These are phyloP conservation scores for Epithemia pelagica DNA, from an alignment of 108 stramenopile species.

Conservation along the genomic window DNA sequence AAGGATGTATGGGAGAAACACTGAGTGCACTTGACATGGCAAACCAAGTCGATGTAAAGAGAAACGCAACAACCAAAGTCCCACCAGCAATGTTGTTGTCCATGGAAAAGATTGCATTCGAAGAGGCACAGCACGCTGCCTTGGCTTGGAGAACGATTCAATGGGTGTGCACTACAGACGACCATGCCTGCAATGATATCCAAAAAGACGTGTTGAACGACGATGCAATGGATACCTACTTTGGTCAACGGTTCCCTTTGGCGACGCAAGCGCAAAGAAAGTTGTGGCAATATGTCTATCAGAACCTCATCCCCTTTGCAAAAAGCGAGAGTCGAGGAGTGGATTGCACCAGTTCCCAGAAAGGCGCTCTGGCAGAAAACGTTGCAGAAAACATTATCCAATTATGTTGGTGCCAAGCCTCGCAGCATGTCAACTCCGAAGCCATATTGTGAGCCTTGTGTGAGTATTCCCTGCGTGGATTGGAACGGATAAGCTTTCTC, in stretches of 20 bases:
- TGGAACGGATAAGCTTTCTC: too few species aligned
- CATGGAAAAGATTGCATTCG: constrained; percentile 42
- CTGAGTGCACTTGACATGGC: constrained; percentile 44
- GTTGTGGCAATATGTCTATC: neutral
- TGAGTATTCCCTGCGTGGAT: too few species aligned
- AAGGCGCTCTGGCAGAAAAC: too few species aligned
- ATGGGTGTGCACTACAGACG: constrained; percentile 38
- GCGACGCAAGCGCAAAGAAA: neutral
- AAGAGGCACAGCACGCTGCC: constrained; percentile 47
- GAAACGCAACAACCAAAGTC: constrained; percentile 12
- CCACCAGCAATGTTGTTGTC: constrained; percentile 16
- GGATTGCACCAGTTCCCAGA: too few species aligned
- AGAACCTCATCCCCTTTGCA: neutral
- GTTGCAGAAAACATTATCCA: too few species aligned
- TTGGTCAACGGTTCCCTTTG: neutral
- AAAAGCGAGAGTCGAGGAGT: neutral
- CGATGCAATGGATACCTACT: neutral
- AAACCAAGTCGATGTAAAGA: constrained; percentile 26
- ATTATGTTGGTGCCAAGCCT: too few species aligned
- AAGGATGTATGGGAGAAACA: constrained; percentile 57
- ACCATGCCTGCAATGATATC: constrained; percentile 30
- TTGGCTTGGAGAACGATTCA: constrained; percentile 51
- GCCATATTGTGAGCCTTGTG: too few species aligned
- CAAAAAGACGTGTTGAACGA: constrained; percentile 21
- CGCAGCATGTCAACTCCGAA: too few species aligned